A percentile compares a stretch with the other conserved stretches of the same genome.
Conservation (phyloP, 371 early-diverging fungal genomes). For the Mortierella sp. region DNA sequence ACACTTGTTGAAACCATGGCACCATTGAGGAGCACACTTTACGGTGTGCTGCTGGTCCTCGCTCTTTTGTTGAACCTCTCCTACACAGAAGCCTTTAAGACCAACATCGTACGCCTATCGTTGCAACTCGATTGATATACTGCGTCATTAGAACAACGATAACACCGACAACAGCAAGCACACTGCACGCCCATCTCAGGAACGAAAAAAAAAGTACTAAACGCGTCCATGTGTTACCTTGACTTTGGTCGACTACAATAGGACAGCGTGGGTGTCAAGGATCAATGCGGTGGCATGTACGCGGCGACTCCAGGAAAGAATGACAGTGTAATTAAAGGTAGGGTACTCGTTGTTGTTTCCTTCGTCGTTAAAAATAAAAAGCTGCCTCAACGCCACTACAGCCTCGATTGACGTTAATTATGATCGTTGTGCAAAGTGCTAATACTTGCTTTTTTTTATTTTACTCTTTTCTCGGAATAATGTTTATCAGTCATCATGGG, state of each 20-base stretch:
- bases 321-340: constrained; percentile 50
- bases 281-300: constrained; percentile 51
- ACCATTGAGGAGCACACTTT: constrained; percentile 25
- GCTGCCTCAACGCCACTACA: background rate
- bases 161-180: no score
- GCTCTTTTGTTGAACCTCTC: constrained; percentile 27
- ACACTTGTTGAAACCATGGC: constrained; percentile 25
- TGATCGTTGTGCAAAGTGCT: background rate
- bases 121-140: background rate
- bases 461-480: background rate
- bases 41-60: constrained; percentile 23
- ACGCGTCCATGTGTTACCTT: background rate
- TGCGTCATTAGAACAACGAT: background rate
- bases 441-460: background rate
- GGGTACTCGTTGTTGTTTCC: background rate
- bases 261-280: constrained; percentile 20
- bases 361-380: background rate
- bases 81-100: constrained; percentile 34
- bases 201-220: background rate
- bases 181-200: background rate
- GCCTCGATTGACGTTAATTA: background rate
- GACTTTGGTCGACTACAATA: background rate
- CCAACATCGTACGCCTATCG: constrained; percentile 24
- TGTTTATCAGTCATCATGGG: constrained; percentile 62
- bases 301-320: constrained; percentile 34